Evolutionary conservation across 306 rosid species (phyloP).

Genomic region (Gastrolobium bilobum): DNA sequence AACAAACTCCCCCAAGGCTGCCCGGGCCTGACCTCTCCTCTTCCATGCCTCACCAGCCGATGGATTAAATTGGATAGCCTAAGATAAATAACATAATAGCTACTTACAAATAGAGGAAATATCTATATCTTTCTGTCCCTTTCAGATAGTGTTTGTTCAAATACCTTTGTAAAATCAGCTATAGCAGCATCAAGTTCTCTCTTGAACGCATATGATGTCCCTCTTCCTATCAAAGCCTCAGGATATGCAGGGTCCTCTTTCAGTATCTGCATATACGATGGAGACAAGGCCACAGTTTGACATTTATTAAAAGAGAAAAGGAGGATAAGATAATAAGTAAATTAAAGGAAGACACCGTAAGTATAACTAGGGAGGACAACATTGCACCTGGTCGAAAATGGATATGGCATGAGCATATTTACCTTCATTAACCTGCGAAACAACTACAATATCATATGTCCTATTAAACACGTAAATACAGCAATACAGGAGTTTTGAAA

Average conservation of each 20-base stretch:
- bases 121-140: neutral
- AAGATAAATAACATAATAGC: constrained; percentile 40
- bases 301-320: neutral
- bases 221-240: constrained; percentile 83
- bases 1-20: constrained; percentile 75
- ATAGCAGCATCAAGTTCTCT: constrained; percentile 78
- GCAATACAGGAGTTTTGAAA: constrained; percentile 35
- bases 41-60: constrained; percentile 87
- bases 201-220: constrained; percentile 78
- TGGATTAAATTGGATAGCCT: constrained; percentile 81
- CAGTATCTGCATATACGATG: constrained; percentile 63
- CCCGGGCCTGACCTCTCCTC: constrained; percentile 89
- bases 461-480: constrained; percentile 21
- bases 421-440: constrained; percentile 93
- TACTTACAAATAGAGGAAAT: constrained; percentile 4
- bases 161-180: constrained; percentile 77
- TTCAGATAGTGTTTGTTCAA: constrained; percentile 36
- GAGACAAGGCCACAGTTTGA: constrained; percentile 38
- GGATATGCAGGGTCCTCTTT: constrained; percentile 79
- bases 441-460: constrained; percentile 24
- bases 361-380: constrained; percentile 38
- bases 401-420: constrained; percentile 91
- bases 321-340: constrained; percentile 16
- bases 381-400: constrained; percentile 84
- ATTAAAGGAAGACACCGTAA: constrained; percentile 35